Percentiles rank a stretch among this genome's conserved stretches.
Evolutionary conservation across 805 yeast genomes (phyloP).

Genomic region (Metschnikowia anglica): DNA sequence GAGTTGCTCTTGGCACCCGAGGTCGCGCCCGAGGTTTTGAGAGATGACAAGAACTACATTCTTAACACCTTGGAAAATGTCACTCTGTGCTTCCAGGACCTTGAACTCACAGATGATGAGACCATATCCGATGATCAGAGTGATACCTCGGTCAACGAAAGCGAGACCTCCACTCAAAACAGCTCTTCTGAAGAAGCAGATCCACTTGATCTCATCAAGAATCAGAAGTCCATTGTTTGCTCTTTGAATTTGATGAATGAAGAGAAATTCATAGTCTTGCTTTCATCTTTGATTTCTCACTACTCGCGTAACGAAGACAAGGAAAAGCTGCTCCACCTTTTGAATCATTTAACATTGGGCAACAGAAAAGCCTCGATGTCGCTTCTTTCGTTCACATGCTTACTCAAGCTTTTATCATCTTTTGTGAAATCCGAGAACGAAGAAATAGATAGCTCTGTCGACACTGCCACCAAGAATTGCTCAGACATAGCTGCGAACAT

Average conservation of each 20-base stretch:
- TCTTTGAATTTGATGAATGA: conserved; percentile 34
- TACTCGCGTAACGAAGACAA: conserved; percentile 23
- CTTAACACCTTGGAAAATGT: conserved; percentile 23
- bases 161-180: background rate
- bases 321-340: conserved; percentile 23
- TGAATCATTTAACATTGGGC: conserved; percentile 26
- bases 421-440: conserved; percentile 20
- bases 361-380: conserved; percentile 22
- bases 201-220: conserved; percentile 5
- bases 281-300: conserved; percentile 27
- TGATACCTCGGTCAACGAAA: background rate
- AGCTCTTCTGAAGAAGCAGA: background rate
- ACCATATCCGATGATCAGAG: conserved; percentile 2
- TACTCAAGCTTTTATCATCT: conserved; percentile 27
- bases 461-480: background rate
- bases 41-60: conserved; percentile 21
- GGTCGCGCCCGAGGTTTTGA: conserved; percentile 21
- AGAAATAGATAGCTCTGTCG: conserved; percentile 15
- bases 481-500: background rate
- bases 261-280: conserved; percentile 36
- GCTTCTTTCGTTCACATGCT: conserved; percentile 34
- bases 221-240: conserved; percentile 26
- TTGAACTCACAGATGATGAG: conserved; percentile 34
- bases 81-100: conserved; percentile 25
- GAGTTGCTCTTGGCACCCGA: conserved; percentile 26